Evolutionary conservation across 208 protist species (phyloP).

Genomic region (Leishmania mexicana): DNA sequence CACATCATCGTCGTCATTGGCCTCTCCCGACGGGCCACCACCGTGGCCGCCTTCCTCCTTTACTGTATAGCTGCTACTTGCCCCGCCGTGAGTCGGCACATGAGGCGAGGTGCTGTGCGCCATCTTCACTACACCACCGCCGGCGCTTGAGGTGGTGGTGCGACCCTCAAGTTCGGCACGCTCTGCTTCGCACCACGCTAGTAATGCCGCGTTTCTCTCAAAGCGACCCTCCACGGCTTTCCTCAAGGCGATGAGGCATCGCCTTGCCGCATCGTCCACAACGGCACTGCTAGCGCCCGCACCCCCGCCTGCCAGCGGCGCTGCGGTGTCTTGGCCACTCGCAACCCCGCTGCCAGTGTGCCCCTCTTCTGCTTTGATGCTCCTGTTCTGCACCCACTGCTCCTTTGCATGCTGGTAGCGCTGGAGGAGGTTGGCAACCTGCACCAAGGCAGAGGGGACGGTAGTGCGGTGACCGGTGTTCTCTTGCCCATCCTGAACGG

Average conservation of each 20-base stretch:
- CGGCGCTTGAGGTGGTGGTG: neutral
- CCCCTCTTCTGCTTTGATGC: conserved; percentile 24
- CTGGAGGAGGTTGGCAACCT: conserved; percentile 48
- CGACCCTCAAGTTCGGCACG: conserved; percentile 44
- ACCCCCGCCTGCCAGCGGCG: conserved; percentile 8
- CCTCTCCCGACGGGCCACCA: neutral
- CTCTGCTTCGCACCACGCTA: conserved; percentile 69
- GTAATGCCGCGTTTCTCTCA: conserved; percentile 43
- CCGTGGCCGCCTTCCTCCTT: conserved; percentile 32
- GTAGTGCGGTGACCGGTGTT: conserved; percentile 21
- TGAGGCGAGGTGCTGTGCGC: conserved; percentile 10
- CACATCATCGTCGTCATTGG: conserved; percentile 36
- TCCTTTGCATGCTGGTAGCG: conserved; percentile 75
- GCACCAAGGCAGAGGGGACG: conserved; percentile 44
- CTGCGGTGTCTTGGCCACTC: conserved; percentile 2
- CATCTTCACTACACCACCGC: conserved; percentile 19
- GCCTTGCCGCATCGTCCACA: conserved; percentile 36
- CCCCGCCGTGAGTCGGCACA: conserved; percentile 4
- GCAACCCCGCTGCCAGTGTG: conserved; percentile 9
- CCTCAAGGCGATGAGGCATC: conserved; percentile 39
- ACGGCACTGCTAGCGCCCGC: conserved; percentile 11
- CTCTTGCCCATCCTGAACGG: conserved; percentile 30
- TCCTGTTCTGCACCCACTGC: conserved; percentile 44
- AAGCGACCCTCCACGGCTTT: conserved; percentile 51
- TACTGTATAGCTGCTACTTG: conserved; percentile 11